These are phyloP conservation scores for Diaporthe destruens DNA, from an alignment of 2,329 filamentous ascomycete genomes.

Conservation along the genomic window DNA sequence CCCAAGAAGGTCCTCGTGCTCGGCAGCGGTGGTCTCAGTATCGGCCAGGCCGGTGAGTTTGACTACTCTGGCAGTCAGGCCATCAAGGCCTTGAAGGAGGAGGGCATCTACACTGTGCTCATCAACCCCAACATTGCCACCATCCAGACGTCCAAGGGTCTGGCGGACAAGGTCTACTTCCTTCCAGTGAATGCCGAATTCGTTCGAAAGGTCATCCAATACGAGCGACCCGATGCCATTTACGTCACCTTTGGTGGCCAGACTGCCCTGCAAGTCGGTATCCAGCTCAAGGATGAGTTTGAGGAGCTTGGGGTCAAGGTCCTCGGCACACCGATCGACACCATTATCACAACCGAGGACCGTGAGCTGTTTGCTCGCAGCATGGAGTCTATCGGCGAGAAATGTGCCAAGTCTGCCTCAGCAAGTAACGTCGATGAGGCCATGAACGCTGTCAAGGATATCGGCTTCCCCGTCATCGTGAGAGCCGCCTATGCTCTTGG, in stretches of 20 bases:
- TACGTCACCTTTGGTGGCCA: constrained; percentile 98
- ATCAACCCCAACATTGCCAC: constrained; percentile 99
- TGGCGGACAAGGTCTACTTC: constrained; percentile 99
- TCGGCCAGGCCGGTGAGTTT: constrained; percentile 98
- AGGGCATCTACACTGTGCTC: constrained; percentile 96
- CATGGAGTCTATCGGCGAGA: constrained; percentile 98
- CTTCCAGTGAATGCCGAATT: constrained; percentile 96
- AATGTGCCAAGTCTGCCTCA: constrained; percentile 96
- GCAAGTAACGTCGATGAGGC: constrained; percentile 91
- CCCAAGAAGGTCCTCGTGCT: constrained; percentile 96
- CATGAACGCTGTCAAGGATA: constrained; percentile 86
- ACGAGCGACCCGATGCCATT: constrained; percentile 95
- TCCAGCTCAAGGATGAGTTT: constrained; percentile 97
- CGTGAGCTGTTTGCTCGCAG: constrained; percentile 96
- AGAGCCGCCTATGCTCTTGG: constrained; percentile 96
- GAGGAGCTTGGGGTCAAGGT: constrained; percentile 92
- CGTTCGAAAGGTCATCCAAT: constrained; percentile 95
- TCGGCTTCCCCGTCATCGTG: constrained; percentile 97
- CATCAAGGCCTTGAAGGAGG: constrained; percentile 97
- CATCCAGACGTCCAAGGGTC: constrained; percentile 96
- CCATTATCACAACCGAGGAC: constrained; percentile 98
- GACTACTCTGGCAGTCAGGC: constrained; percentile 99
- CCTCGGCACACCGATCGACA: constrained; percentile 95
- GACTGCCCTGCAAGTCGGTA: constrained; percentile 95
- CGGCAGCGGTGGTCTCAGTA: constrained; percentile 94